Percentiles rank a stretch among this genome's conserved stretches.
These are phyloP conservation scores for Fraxinus excelsior DNA, from an alignment of 257 asterid genomes.

Conservation along the genomic window DNA sequence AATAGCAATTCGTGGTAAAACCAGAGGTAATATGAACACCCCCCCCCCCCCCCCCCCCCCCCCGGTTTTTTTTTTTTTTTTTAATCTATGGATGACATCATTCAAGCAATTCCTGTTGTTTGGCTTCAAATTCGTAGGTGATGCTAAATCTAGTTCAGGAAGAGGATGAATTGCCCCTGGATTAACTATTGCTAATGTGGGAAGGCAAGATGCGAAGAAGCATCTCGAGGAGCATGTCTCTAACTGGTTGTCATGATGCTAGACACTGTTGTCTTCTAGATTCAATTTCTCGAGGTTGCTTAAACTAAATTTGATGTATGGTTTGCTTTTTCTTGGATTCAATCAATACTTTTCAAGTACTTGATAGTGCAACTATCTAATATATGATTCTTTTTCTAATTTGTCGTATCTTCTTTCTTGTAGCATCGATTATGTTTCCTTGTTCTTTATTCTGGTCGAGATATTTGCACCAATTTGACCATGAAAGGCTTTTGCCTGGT, in stretches of 20 bases:
- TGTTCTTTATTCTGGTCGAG: too few species aligned
- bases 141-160: slow-evolving; percentile 55
- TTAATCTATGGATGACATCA: too few species aligned
- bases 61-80: too few species aligned
- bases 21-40: too few species aligned
- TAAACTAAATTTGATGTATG: background rate
- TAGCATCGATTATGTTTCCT: too few species aligned
- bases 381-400: slow-evolving; percentile 3
- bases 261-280: too few species aligned
- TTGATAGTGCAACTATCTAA: background rate
- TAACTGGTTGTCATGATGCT: slow-evolving; percentile 14
- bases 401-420: slow-evolving; percentile 14
- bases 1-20: too few species aligned
- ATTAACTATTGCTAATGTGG: slow-evolving; percentile 74
- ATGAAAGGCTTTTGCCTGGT: too few species aligned
- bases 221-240: slow-evolving; percentile 78
- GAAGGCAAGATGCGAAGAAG: slow-evolving; percentile 55
- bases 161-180: slow-evolving; percentile 55
- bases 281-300: background rate
- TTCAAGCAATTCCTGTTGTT: background rate
- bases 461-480: too few species aligned
- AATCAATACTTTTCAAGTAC: background rate
- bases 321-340: background rate
- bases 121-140: slow-evolving; percentile 31
- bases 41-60: too few species aligned